Percentiles rank a stretch among this genome's conserved stretches.
Evolutionary conservation across 2,329 filamentous ascomycete species (phyloP).

Genomic region (Ceratocystis alfenasii): DNA sequence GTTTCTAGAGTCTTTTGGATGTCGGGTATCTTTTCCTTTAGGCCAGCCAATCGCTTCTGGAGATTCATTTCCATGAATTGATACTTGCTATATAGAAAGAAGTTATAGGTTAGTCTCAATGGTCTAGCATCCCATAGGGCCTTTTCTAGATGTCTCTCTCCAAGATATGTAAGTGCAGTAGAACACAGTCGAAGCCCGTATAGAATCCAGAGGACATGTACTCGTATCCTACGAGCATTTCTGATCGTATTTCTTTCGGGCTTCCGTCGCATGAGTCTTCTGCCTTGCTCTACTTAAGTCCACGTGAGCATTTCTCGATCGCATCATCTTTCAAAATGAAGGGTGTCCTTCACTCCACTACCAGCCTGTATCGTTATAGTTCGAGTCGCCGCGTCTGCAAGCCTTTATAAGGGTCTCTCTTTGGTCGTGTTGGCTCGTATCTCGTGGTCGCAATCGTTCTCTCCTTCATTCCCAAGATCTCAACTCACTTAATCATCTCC

Average conservation of each 20-base stretch:
- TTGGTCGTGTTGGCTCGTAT: not conserved
- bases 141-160: not conserved
- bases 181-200: too few relatives aligned
- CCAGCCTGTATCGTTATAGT: not conserved
- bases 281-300: not conserved
- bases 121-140: too few relatives aligned
- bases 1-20: constrained; percentile 93
- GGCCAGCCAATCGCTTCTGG: constrained; percentile 63
- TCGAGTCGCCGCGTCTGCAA: not conserved
- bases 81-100: constrained; percentile 60
- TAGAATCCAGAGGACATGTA: not conserved
- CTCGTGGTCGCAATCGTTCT: not conserved
- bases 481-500: constrained; percentile 77
- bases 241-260: not conserved
- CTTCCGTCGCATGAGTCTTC: not conserved
- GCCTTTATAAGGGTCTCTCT: not conserved
- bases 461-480: not conserved
- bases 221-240: not conserved
- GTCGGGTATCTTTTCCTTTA: constrained; percentile 93
- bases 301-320: not conserved
- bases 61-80: constrained; percentile 98
- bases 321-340: not conserved
- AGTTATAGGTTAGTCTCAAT: not conserved
- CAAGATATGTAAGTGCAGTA: too few relatives aligned
- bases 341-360: not conserved